Percentiles rank a stretch among this genome's conserved stretches.
phyloP scores from a whole-genome alignment of 805 yeast species.

The Sugiyamaella qingdaonensis region DNA sequence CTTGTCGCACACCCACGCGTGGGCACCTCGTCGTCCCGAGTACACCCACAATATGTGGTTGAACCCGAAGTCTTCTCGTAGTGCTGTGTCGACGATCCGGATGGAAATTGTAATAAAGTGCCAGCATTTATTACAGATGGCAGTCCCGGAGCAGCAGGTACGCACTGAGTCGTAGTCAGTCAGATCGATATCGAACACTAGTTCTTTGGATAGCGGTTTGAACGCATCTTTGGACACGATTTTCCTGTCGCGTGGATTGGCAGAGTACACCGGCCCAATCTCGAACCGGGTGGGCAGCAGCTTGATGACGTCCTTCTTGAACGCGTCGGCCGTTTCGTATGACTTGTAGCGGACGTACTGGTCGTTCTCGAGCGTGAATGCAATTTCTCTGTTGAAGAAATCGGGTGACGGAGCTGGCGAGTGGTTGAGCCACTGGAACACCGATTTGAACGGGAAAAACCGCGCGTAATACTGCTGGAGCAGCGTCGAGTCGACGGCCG shows the following conservation, averaged over 20 bases:
- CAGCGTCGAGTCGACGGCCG: conserved; percentile 13
- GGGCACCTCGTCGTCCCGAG: conserved; percentile 98
- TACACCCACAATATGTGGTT: conserved; percentile 87
- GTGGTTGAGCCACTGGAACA: conserved; percentile 90
- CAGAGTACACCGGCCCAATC: conserved; percentile 85
- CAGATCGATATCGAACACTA: conserved; percentile 95
- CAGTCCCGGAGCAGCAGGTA: conserved; percentile 86
- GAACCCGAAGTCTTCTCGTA: conserved; percentile 87
- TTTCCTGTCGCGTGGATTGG: conserved; percentile 83
- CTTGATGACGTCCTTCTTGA: conserved; percentile 67
- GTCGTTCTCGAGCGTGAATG: conserved; percentile 82
- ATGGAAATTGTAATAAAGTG: conserved; percentile 82
- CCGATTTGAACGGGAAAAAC: conserved; percentile 67
- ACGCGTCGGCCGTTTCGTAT: conserved; percentile 59
- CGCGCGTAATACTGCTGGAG: conserved; percentile 28
- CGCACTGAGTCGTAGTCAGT: conserved; percentile 93
- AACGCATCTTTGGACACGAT: conserved; percentile 68
- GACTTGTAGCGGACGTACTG: conserved; percentile 90
- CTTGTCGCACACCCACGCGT: conserved; percentile 93
- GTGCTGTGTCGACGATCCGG: conserved; percentile 62
- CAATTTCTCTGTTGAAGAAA: conserved; percentile 87
- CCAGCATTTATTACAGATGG: conserved; percentile 90
- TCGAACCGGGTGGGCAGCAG: conserved; percentile 89
- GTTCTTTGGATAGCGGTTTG: conserved; percentile 79
- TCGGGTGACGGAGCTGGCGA: conserved; percentile 69